Evolutionary conservation across 192 early-diverging fungal genomes (phyloP).

Genomic region (Powellomyces hirtus): DNA sequence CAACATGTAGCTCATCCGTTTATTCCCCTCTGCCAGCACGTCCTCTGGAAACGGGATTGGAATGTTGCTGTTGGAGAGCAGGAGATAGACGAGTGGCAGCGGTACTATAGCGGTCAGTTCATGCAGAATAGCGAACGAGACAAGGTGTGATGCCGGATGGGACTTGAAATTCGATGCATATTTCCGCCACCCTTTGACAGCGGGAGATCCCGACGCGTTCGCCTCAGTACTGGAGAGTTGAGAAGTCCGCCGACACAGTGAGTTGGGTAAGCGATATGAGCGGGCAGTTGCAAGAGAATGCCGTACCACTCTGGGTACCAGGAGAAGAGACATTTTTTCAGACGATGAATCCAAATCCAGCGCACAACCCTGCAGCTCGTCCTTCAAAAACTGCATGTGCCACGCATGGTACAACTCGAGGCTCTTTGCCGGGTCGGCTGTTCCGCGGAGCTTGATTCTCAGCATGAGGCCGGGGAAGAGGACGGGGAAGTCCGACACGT

Average conservation of each 20-base stretch:
- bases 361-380: not conserved
- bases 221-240: not conserved
- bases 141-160: conserved; percentile 43
- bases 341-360: too few species aligned
- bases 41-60: conserved; percentile 67
- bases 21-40: conserved; percentile 46
- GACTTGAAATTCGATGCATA: conserved; percentile 13
- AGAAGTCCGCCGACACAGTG: too few species aligned
- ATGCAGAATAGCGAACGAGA: conserved; percentile 78
- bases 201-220: not conserved
- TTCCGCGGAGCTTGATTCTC: conserved; percentile 6
- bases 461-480: conserved; percentile 10
- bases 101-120: conserved; percentile 86
- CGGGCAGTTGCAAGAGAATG: too few species aligned
- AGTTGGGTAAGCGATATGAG: too few species aligned
- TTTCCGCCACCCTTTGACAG: conserved; percentile 9
- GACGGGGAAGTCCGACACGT: conserved; percentile 24
- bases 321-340: too few species aligned
- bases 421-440: not conserved
- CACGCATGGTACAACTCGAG: conserved; percentile 2
- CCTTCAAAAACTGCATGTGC: conserved; percentile 17
- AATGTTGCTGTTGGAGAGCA: conserved; percentile 51
- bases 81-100: conserved; percentile 70
- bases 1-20: conserved; percentile 51
- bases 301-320: too few species aligned